Evolutionary conservation across 495 filamentous ascomycete genomes (phyloP), one percentile per base, ranked within the genome.

Genomic region (Penicillium tannophilum): DNA sequence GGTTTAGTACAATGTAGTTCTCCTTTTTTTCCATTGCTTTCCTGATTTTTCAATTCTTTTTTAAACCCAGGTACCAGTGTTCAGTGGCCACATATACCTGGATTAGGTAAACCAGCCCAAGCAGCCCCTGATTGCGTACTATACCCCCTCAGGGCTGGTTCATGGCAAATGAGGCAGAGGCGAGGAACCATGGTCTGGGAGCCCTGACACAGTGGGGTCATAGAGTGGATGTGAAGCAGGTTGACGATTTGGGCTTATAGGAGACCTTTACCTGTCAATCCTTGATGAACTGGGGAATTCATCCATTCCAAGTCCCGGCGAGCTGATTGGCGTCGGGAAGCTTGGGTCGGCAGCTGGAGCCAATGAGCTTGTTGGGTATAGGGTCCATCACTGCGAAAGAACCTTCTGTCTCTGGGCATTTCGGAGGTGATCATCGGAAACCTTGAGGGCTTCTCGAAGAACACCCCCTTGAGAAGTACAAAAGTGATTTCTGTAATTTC

Each of bases 101-200:
- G 50, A 60, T 65, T 63, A 57, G 55, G 63, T 63, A 63, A 63
- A 20, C 39, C 14, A 11, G 28, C 51, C 19, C 24, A 24, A 50
- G 31, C 24, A 45, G 48, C 64, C 64, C 67, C 67, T 70, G 65
- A 70, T 70, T 70, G 67, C 67, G 67, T 70, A 70, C 36, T 56
- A 63, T 62, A 58, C 51, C 59, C 56, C 52, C 51, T 47, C 49
- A 58, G 51, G 26, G 53, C 52, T 59, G 57, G 59, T 63, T 69
- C 63, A 67, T 65, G 63, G 63, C 62, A 65, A 67, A 71, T 69
- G 68, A 71, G 60, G 58, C 36, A 61, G 46, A 62, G 44, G 50
- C 54, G 20, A 68, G 60, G 67, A 70, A 70, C 67, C 67, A 70
- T 70, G 67, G 67, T 70, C 67, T 65, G 65, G 67, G 63, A 64